Percentiles rank a stretch among this genome's conserved stretches.
These are phyloP conservation scores for Castanopsis chinensis DNA, from an alignment of 306 rosid species.

Conservation along the genomic window DNA sequence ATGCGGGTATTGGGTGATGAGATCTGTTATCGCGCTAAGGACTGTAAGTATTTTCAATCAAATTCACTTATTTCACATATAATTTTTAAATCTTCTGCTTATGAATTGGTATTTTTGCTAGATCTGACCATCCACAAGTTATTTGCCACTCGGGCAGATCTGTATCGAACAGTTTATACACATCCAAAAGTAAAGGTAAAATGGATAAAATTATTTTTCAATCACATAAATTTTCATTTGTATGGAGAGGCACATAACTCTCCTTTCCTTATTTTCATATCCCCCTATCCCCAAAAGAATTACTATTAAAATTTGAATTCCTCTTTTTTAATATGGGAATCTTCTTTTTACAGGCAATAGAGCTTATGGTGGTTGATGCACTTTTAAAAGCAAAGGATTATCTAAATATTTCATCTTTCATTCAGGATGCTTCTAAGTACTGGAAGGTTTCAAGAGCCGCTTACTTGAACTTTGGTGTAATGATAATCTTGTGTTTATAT, in stretches of 20 bases:
- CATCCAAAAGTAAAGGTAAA: conserved; percentile 94
- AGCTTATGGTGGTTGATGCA: conserved; percentile 92
- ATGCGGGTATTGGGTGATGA: conserved; percentile 93
- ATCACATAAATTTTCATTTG: conserved; percentile 5
- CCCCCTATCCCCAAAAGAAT: not conserved
- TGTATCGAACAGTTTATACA: conserved; percentile 81
- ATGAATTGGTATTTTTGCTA: conserved; percentile 36
- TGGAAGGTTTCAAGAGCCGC: conserved; percentile 72
- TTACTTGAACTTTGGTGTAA: conserved; percentile 8
- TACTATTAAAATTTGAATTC: conserved; percentile 1
- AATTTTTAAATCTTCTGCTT: conserved; percentile 22
- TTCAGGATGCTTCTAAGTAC: conserved; percentile 67
- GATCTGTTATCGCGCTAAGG: conserved; percentile 85
- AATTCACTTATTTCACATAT: conserved; percentile 8
- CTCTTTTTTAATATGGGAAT: conserved; percentile 22
- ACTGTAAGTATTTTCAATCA: conserved; percentile 55
- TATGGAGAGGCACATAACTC: conserved; percentile 12
- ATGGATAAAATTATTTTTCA: not conserved
- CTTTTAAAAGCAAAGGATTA: conserved; percentile 66
- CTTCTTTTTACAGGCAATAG: conserved; percentile 64
- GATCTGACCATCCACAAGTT: conserved; percentile 89
- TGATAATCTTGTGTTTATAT: conserved; percentile 8
- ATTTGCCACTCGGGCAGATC: conserved; percentile 90
- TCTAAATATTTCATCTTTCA: conserved; percentile 62
- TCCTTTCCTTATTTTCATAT: not conserved